phyloP scores from a whole-genome alignment of 164 flowering plant genomes.

The Magnolia officinalis region DNA sequence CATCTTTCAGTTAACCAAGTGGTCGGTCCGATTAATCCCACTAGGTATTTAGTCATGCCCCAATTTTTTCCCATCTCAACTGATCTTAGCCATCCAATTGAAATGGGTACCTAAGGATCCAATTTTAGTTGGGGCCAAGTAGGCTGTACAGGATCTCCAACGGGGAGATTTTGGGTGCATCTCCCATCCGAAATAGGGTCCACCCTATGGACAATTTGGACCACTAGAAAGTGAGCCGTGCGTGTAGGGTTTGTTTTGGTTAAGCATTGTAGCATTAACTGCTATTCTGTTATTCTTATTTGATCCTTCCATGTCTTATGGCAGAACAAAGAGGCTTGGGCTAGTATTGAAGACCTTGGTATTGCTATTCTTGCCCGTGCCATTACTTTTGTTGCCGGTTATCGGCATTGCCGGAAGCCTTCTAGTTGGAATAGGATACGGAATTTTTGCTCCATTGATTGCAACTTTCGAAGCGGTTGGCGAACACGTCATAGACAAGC shows the following conservation, averaged over 20 bases:
- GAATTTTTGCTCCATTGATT: constrained; percentile 65
- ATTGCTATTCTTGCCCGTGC: constrained; percentile 51
- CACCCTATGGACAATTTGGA: background rate
- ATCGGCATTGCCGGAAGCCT: constrained; percentile 65
- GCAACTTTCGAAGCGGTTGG: constrained; percentile 90
- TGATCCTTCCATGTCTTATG: background rate
- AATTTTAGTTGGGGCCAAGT: too few relatives aligned
- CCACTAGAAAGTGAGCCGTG: background rate
- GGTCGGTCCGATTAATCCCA: too few relatives aligned
- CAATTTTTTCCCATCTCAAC: too few relatives aligned
- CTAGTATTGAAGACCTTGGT: constrained; percentile 50
- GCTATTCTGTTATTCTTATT: background rate
- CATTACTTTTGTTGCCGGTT: constrained; percentile 70
- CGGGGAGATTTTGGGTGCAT: too few relatives aligned
- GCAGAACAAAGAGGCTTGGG: constrained; percentile 78
- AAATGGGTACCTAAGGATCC: too few relatives aligned
- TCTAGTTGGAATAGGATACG: constrained; percentile 73
- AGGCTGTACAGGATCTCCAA: too few relatives aligned
- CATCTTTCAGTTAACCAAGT: background rate
- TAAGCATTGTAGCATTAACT: background rate
- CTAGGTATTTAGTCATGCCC: too few relatives aligned
- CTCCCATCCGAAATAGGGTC: too few relatives aligned
- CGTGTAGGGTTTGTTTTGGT: background rate
- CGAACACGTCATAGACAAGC: constrained; percentile 41
- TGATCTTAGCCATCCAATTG: too few relatives aligned